phyloP scores from a whole-genome alignment of 176 grass and related monocot genomes.

The Carex cristatella region DNA sequence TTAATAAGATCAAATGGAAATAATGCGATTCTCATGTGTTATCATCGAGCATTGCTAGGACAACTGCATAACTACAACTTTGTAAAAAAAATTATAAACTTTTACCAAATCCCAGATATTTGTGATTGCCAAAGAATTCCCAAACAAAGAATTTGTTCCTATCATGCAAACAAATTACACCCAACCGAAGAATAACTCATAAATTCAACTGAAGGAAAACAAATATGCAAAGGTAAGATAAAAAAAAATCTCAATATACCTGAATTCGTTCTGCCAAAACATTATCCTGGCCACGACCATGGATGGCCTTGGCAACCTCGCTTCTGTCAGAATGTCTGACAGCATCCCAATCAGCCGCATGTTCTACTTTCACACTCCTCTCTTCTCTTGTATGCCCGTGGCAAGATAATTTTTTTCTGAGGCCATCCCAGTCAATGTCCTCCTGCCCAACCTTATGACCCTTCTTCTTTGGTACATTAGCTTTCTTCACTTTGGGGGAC shows the following conservation, averaged over 20 bases:
- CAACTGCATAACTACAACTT: neutral
- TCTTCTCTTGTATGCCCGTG: slow-evolving; percentile 42
- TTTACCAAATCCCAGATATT: neutral
- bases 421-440: slow-evolving; percentile 70
- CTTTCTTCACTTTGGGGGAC: slow-evolving; percentile 31
- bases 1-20: neutral
- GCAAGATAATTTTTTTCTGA: slow-evolving; percentile 30
- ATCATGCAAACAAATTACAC: neutral
- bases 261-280: slow-evolving; percentile 74
- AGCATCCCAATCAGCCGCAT: slow-evolving; percentile 86
- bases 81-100: neutral
- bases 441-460: slow-evolving; percentile 17
- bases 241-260: slow-evolving; percentile 33
- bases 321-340: slow-evolving; percentile 55
- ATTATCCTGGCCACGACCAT: slow-evolving; percentile 88
- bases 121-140: neutral
- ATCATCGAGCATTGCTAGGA: neutral
- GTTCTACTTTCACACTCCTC: slow-evolving; percentile 37
- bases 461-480: neutral
- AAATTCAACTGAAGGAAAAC: neutral
- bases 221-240: slow-evolving; percentile 2
- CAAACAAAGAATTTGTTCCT: neutral
- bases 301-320: slow-evolving; percentile 64
- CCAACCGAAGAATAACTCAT: neutral
- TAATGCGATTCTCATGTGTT: neutral